Evolutionary conservation across 2,329 filamentous ascomycete genomes (phyloP).

Genomic region (Achaetomium macrosporum): DNA sequence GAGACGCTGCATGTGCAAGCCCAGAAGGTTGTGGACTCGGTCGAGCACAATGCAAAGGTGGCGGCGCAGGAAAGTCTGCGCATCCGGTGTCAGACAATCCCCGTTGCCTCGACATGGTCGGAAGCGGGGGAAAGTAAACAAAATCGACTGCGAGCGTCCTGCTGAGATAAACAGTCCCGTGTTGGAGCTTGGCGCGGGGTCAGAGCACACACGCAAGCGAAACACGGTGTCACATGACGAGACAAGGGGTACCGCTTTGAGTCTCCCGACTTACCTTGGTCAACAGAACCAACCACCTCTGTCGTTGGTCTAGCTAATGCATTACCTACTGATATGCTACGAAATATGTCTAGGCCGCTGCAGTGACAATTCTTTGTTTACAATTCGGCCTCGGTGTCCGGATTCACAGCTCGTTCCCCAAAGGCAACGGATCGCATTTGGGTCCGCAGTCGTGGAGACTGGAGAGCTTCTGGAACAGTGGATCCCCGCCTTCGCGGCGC

Average conservation of each 20-base stretch:
- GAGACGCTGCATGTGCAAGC: conserved; percentile 17
- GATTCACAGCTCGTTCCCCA: no score
- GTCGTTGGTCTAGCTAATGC: background rate
- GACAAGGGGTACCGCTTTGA: conserved; percentile 1
- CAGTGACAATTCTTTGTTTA: no score
- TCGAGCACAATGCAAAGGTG: background rate
- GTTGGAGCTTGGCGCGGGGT: conserved; percentile 18
- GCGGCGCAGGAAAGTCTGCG: background rate
- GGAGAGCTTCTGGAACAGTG: no score
- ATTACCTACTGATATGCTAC: background rate
- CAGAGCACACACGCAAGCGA: conserved; percentile 4
- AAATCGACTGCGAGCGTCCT: conserved; percentile 7
- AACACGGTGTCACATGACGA: conserved; percentile 23
- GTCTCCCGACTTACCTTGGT: conserved; percentile 2
- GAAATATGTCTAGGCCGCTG: background rate
- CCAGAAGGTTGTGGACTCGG: background rate
- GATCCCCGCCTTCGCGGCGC: no score
- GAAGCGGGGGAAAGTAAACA: conserved; percentile 22
- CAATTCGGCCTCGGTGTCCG: no score
- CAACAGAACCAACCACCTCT: background rate
- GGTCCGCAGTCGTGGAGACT: no score
- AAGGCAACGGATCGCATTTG: no score
- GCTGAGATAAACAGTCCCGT: conserved; percentile 17
- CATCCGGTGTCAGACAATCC: no score
- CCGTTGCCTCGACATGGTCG: background rate